phyloP scores from a whole-genome alignment of 2,329 filamentous ascomycete species.

The Pseudocercospora musae region DNA sequence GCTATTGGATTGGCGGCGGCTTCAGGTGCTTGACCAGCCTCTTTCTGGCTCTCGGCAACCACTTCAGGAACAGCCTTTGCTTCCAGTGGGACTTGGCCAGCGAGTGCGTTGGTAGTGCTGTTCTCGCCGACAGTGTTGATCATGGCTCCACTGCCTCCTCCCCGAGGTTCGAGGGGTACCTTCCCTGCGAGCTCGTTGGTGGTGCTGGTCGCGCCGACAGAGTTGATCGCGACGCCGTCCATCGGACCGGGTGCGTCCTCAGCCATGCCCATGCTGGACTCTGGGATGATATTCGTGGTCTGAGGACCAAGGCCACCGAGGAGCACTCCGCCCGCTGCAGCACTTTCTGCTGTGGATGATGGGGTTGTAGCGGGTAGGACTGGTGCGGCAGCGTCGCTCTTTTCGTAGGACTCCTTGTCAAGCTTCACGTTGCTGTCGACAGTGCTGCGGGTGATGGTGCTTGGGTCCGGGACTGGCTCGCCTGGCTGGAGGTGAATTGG shows the following conservation, averaged over 20 bases:
- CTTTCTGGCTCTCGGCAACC: constrained; percentile 69
- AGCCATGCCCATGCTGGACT: constrained; percentile 74
- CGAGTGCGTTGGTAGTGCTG: constrained; percentile 46
- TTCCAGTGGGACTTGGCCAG: constrained; percentile 45
- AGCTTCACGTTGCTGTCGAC: constrained; percentile 63
- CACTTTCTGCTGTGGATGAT: constrained; percentile 42
- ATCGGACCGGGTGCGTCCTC: constrained; percentile 25
- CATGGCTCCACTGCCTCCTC: constrained; percentile 25
- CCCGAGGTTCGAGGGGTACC: constrained; percentile 44
- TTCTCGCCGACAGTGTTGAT: constrained; percentile 21
- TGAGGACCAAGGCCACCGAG: constrained; percentile 50
- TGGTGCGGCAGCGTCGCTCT: constrained; percentile 58
- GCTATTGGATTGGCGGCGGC: constrained; percentile 64
- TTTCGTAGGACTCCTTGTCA: constrained; percentile 84
- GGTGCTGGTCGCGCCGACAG: constrained; percentile 33
- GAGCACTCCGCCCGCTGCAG: constrained; percentile 34
- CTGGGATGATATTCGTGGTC: constrained; percentile 68
- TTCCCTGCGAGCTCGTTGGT: constrained; percentile 46
- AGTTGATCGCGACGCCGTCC: constrained; percentile 20
- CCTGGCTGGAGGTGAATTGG: constrained; percentile 76
- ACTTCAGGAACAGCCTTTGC: constrained; percentile 55
- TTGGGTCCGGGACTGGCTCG: constrained; percentile 71
- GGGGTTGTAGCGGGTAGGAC: constrained; percentile 48
- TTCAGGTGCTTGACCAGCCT: constrained; percentile 60
- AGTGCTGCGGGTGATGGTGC: constrained; percentile 64